Base-by-base conservation (phyloP, 129 eudicot genomes). In the Helianthus tuberosus region DNA sequence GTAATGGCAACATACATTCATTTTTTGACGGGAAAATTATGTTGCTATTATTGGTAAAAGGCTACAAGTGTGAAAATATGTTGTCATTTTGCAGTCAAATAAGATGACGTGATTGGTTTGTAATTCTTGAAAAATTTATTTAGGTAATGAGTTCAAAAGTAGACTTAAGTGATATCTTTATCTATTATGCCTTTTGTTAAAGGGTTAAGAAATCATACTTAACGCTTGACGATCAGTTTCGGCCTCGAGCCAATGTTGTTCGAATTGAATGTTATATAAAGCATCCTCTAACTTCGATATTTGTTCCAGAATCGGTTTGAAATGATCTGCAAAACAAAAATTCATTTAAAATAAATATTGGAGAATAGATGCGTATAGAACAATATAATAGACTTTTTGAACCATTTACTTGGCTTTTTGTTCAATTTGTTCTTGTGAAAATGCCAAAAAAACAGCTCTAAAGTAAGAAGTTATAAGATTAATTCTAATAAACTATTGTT, bases 171-270 rank as follows among this genome's bases (percentile, higher is more conserved):
- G 16, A 8, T 48, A 49, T 2, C 53, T 11, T 48, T 48, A 48
- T 48, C 6, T 12, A 11, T 29, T 29, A 13, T 60, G 38, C 2
- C 14, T 14, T 63, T 13, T 61, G 43, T 61, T 6, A 25, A 27
- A 51, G 50, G 12, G 47, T 71, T 15, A 14, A 39, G 64, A 64
- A 39, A 71, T 51, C 6, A 15, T 86, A 94, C 99, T 82, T 77
- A 86, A 59, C 48, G 93, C 88, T 75, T 88, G 99, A 17, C 99
- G 91, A 54, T 91, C 91, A n/a, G 94, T 90, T 77, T 94, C 93
- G 1, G 97, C 97, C 83, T 85, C 89, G 8, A 94, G 84, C 97
- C 97, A 94, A 81, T 91, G 99, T 76, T 94, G 97, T 79, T 90
- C 96, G 65, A 90, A 91, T 25, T 81, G 93, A 68, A 94, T 82